Base-by-base conservation (phyloP, 2,329 filamentous ascomycete species). In the Teratosphaeria gauchensis region DNA sequence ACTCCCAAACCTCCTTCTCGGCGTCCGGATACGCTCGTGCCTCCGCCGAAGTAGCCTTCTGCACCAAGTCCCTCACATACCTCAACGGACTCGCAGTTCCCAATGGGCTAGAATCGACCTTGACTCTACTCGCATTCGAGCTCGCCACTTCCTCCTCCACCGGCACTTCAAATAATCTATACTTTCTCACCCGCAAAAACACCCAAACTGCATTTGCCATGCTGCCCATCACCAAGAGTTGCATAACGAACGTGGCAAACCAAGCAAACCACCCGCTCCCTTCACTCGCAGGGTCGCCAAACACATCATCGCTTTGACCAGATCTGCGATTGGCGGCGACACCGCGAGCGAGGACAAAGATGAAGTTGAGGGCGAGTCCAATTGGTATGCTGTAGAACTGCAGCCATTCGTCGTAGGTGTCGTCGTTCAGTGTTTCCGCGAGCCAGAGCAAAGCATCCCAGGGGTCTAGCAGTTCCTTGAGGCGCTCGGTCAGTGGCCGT, bases 401-500 rank as follows among this genome's bases (percentile, higher is more conserved):
- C 62, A 85, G 78, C 61, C 83, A 77, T 21, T 92, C 90, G 66
- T 96, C 89, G 85, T 91, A 95, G 67, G 96, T 89, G 69, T 88
- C 86, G 31, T 90, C 90, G 71, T 96, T 92, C 61, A 99, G 82
- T 75, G 96, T 90, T 72, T 97, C 92, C 0, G 90, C 95, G 1
- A 95, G 75, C 88, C 90, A 96, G 19, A 99, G 84, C 57, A 94
- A 77, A 69, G 92, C 89, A 75, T 99, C 94, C 77, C 89, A 87
- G 2, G 90, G 90, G 70, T 97, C 92, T 60, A 96, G 78, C 73
- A 85, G 85, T 58, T 88, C 81, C 71, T 85, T 84, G 72, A 97
- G 82, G 72, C 92, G 89, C 80, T 97, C 88, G 32, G 77, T 72
- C 65, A 96, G 82, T 72, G 94, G 87, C 71, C 84, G 84, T 68